phyloP scores from a whole-genome alignment of 2,329 filamentous ascomycete species.

The Beauveria medogensis region DNA sequence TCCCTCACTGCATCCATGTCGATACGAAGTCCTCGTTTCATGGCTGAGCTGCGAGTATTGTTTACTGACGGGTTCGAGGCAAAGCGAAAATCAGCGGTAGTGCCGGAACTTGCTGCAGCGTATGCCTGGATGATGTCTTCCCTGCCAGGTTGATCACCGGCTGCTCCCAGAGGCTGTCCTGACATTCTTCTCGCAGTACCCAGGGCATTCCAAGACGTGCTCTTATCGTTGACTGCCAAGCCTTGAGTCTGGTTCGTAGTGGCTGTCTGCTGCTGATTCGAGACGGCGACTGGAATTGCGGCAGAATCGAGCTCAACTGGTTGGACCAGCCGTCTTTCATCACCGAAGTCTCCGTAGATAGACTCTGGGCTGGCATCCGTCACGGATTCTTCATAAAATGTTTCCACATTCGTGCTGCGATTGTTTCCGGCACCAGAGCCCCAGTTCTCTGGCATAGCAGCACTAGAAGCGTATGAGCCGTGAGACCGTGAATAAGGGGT shows the following conservation, averaged over 20 bases:
- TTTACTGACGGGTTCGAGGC: conserved; percentile 23
- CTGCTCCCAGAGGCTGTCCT: conserved; percentile 9
- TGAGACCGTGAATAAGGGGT: conserved; percentile 48
- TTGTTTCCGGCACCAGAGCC: conserved; percentile 34
- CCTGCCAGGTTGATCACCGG: neutral
- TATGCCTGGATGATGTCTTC: conserved; percentile 37
- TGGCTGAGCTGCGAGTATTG: conserved; percentile 39
- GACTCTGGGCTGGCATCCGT: conserved; percentile 36
- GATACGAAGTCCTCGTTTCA: conserved; percentile 61
- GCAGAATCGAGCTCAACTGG: conserved; percentile 17
- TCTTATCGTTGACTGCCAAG: conserved; percentile 13
- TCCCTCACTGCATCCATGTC: conserved; percentile 76
- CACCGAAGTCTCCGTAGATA: conserved; percentile 38
- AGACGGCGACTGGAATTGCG: neutral
- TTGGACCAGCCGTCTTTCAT: conserved; percentile 42
- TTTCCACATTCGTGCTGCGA: conserved; percentile 40
- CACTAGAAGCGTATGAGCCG: conserved; percentile 63
- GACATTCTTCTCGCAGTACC: neutral
- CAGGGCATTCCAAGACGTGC: conserved; percentile 7
- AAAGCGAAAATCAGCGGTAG: conserved; percentile 26
- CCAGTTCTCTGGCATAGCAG: conserved; percentile 64
- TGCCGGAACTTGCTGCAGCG: conserved; percentile 38
- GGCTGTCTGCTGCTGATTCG: neutral
- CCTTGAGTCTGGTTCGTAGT: neutral
- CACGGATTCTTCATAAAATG: conserved; percentile 42